phyloP scores from a whole-genome alignment of 495 filamentous ascomycete species.

The Penicillium simplicissimum region DNA sequence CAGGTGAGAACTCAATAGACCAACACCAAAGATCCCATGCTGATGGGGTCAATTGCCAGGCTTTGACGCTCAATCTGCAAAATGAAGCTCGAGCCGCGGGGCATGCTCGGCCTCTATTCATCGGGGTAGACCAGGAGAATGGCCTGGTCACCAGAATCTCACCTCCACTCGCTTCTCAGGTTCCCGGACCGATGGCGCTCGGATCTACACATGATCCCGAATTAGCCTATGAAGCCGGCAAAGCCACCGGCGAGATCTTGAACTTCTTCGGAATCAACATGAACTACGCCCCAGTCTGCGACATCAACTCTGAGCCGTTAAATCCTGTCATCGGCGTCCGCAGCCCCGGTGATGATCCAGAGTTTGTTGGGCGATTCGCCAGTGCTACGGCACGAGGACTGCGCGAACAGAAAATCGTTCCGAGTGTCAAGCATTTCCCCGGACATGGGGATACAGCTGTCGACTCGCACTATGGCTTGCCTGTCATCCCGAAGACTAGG shows the following conservation, averaged over 20 bases:
- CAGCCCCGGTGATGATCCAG: conserved; percentile 43
- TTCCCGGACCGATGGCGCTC: conserved; percentile 45
- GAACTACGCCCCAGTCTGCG: conserved; percentile 48
- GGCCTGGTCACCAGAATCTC: conserved; percentile 46
- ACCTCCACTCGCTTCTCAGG: conserved; percentile 44
- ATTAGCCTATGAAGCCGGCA: conserved; percentile 39
- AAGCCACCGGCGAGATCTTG: conserved; percentile 38
- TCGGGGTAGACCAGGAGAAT: conserved; percentile 50
- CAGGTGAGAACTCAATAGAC: conserved; percentile 25
- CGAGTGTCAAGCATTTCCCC: conserved; percentile 47
- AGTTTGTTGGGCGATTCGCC: conserved; percentile 41
- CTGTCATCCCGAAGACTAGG: conserved; percentile 39
- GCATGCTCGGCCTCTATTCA: conserved; percentile 43
- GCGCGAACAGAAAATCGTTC: conserved; percentile 40
- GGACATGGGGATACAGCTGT: conserved; percentile 47
- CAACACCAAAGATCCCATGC: conserved; percentile 2
- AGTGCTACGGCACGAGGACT: conserved; percentile 39
- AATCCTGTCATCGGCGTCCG: conserved; percentile 48
- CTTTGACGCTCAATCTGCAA: conserved; percentile 41
- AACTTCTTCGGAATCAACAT: conserved; percentile 44
- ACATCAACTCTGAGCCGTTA: conserved; percentile 46
- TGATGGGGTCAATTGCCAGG: conserved; percentile 11
- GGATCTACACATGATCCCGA: conserved; percentile 43
- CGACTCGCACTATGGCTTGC: conserved; percentile 47
- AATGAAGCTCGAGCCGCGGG: conserved; percentile 41